Conservation (phyloP, 2,329 filamentous ascomycete species). For the Penicillium sp. region DNA sequence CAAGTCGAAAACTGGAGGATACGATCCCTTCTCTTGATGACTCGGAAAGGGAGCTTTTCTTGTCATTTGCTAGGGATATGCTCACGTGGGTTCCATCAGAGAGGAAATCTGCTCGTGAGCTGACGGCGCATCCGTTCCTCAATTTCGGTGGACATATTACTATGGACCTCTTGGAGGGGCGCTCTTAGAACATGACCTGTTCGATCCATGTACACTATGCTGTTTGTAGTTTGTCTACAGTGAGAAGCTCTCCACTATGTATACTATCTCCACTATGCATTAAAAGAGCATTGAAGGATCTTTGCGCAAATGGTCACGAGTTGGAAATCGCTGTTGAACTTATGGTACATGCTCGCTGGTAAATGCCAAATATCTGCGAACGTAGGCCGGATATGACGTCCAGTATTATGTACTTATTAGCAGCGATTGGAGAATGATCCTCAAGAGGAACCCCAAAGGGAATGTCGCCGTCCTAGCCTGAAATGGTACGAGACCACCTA, state of each 20-base stretch:
- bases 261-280: neutral
- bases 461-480: neutral
- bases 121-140: conserved; percentile 37
- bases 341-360: neutral
- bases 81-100: conserved; percentile 36
- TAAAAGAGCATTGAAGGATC: neutral
- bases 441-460: neutral
- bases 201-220: neutral
- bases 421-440: neutral
- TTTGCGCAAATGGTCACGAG: neutral
- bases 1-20: neutral
- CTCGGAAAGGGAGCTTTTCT: neutral
- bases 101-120: conserved; percentile 34
- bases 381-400: too few species aligned
- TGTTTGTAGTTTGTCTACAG: neutral
- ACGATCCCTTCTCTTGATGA: neutral
- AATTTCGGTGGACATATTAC: neutral
- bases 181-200: neutral
- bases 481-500: neutral
- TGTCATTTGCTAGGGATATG: conserved; percentile 34
- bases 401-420: too few species aligned
- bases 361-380: neutral
- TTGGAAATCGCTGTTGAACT: neutral
- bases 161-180: neutral
- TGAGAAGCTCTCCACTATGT: neutral